Evolutionary conservation across 2,329 filamentous ascomycete species (phyloP), one percentile per base, ranked within the genome.

Genomic region (Sporothrix dimorphospora): DNA sequence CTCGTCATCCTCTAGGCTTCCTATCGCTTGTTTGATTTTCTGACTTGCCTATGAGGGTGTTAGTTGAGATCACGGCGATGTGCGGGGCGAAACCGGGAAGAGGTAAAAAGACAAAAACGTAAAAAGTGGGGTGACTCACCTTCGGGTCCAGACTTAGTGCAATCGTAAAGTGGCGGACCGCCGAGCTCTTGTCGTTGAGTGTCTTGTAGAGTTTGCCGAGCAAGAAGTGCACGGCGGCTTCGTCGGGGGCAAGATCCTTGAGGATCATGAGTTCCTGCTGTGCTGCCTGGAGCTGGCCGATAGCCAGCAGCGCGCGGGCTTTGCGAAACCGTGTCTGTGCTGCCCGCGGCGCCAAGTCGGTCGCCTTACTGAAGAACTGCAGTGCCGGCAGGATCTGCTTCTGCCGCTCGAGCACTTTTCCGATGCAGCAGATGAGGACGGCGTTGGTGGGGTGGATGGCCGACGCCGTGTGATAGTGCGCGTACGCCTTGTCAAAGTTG

Each of bases 61-160:
- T 71, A 70, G 72, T 71, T 42, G 16, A 16, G 6, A n/a, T 49
- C 47, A n/a, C 19, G 42, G 7, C 47, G 19, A 49, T 19, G 19
- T 5, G 19, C 19, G 47, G 19, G 1, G 16, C 0, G 42, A 16
- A n/a, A n/a, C n/a, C n/a, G 11, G 16, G 9, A 27, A 1, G 47
- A 19, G 5, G 14, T 1, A 19, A 1, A 12, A 4, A 16, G 30
- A 1, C 9, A 21, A 53, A 8, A 70, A 21, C 66, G 24, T 49
- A 7, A 51, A 85, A 97, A 1, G 8, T 57, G 30, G 14, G 53
- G n/a, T 16, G 21, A 65, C 59, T 27, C 38, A 65, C 95, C 90
- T 98, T 98, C 40, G 95, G 96, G 84, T 99, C 96, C 78, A 99
- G 84, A 81, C 97, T 97, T 78, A 98, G 84, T 21, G 96, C 96